Conservation (phyloP, 805 yeast species). For the Hanseniaspora valbyensis region DNA sequence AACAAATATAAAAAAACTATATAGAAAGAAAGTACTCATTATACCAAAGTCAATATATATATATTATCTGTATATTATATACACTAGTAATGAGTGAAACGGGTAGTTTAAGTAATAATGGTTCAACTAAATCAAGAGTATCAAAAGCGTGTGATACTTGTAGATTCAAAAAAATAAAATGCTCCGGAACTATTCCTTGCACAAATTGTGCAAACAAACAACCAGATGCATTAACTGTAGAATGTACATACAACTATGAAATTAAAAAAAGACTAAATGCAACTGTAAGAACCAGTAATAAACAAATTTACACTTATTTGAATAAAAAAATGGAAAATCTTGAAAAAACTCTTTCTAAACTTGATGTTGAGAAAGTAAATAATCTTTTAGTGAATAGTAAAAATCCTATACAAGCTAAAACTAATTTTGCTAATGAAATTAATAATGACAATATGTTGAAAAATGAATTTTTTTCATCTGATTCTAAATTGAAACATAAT, state of each 20-base stretch:
- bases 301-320: background rate
- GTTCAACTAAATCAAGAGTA: background rate
- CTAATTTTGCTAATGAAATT: too few relatives aligned
- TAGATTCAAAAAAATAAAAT: background rate
- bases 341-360: background rate
- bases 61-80: too few relatives aligned
- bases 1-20: too few relatives aligned
- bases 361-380: background rate
- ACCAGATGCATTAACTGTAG: background rate
- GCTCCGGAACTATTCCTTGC: constrained; percentile 14
- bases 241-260: constrained; percentile 13
- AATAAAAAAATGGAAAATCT: constrained; percentile 3
- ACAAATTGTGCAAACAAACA: background rate
- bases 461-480: too few relatives aligned
- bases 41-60: too few relatives aligned
- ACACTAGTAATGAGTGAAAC: too few relatives aligned
- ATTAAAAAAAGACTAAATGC: background rate
- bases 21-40: too few relatives aligned
- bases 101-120: too few relatives aligned
- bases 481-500: too few relatives aligned
- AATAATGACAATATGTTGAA: too few relatives aligned
- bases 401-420: too few relatives aligned
- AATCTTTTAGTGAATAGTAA: too few relatives aligned
- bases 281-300: constrained; percentile 1
- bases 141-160: constrained; percentile 15